Evolutionary conservation across 306 rosid species (phyloP).

Genomic region (Lathyrus aphaca): DNA sequence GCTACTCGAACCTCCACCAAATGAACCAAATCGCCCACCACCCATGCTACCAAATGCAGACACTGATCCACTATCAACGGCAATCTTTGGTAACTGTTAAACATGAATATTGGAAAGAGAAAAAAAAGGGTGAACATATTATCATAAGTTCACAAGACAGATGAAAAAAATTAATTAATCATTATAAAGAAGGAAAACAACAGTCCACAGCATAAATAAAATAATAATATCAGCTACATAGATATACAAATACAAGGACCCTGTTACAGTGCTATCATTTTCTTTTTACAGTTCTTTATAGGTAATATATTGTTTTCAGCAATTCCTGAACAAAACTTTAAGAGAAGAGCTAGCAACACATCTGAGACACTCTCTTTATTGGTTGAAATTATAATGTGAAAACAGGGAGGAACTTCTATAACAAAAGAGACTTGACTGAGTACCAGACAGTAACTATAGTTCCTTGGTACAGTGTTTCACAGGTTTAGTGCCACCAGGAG

Average conservation of each 20-base stretch:
- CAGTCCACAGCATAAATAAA: not conserved
- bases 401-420: not conserved
- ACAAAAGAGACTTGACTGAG: not conserved
- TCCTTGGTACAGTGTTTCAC: conserved; percentile 11
- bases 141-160: conserved; percentile 11
- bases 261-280: too few relatives aligned
- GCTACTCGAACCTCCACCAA: conserved; percentile 19
- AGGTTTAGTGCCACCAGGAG: not conserved
- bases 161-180: not conserved
- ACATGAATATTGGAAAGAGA: conserved; percentile 25
- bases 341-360: not conserved
- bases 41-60: conserved; percentile 58
- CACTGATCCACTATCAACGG: conserved; percentile 57
- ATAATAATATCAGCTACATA: not conserved
- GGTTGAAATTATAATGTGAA: not conserved
- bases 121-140: conserved; percentile 31
- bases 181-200: not conserved
- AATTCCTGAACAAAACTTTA: not conserved
- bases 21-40: conserved; percentile 56
- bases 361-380: not conserved
- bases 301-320: not conserved
- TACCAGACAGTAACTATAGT: conserved; percentile 20
- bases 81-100: conserved; percentile 76
- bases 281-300: not conserved
- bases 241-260: not conserved